Base-by-base conservation (phyloP, 371 early-diverging fungal species). In the Actinomortierella wolfii region DNA sequence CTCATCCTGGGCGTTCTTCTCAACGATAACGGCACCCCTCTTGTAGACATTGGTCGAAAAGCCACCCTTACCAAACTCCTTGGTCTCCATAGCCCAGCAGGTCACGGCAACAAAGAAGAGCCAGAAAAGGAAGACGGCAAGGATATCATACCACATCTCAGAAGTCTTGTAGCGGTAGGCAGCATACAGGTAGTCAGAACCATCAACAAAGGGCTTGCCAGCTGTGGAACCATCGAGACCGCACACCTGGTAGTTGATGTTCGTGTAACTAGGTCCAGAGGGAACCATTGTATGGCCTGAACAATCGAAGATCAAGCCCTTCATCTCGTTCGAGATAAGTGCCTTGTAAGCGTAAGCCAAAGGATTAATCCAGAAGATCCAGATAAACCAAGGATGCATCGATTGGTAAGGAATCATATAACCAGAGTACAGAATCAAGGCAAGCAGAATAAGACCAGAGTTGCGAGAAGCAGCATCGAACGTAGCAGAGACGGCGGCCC, bases 361-460 rank as follows among this genome's bases (percentile, higher is more conserved):
- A 3, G 93, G 89, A 43, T 88, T 87, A 54, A 89, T 84, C 81
- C 86, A 92, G 57, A 84, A 86, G 41, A 91, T 82, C 91, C 90
- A 89, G 46, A 68, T 79, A 51, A 91, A 79, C 85, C 88, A 88
- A 26, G 83, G 86, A 54, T 88, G 83, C 89, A 92, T 90, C 6
- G 78, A 61, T 18, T 69, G 57, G 21, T 81, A 81, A 3, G 89
- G 88, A 55, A 89, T 85, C 60, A 86, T 78, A 50, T 87, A 90
- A 18, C 90, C 89, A 55, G 80, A 80, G 56, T 89, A 86, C 18
- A 86, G 61, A 54, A 86, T 79, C 57, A 79, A 60, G 21, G 85
- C 76, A 61, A 89, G 63, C 7, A 92, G 71, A 28, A 82, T 54
- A 40, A 88, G 54, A 51, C 86, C 86, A 8, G 87, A 77, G 2